Base-by-base conservation (phyloP, 2,329 filamentous ascomycete species). In the Pseudophaeomoniella oleicola region DNA sequence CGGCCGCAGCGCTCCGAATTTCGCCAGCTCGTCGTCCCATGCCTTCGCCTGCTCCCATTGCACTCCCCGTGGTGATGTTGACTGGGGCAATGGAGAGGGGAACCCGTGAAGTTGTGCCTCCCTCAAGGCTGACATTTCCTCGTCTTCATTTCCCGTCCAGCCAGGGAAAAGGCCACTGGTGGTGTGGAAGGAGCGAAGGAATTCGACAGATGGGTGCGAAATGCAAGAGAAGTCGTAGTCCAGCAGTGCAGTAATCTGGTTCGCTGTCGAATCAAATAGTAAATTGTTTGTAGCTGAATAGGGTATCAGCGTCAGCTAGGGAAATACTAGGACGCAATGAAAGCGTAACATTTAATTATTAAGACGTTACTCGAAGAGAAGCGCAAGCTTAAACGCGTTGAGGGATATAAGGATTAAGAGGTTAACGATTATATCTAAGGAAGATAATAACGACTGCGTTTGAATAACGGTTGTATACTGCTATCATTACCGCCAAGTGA, bases 191-290 rank as follows among this genome's bases (percentile, higher is more conserved):
- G 50, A 51, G 30, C 45, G 44, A 3, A 51, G 39, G 29, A 46
- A 48, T 38, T 52, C 48, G 37, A 50, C 44, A n/a, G 37, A 44
- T 40, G 44, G 42, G 36, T 49, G 43, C 16, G 43, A 39, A 36
- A 51, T 46, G 38, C 42, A 44, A 12, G 47, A 35, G 19, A 50
- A 52, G 37, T 51, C 47, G 37, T 48, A 52, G 41, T 52, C 49
- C 27, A 52, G 37, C 22, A 55, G 44, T 12, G 44, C 54, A 16
- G 48, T 57, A 31, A 55, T 49, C 18, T 43, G 44, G 17, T 41
- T 41, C 4, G 52, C 42, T 12, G 37, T 37, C 4, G 44, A 38
- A 39, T 54, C 50, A 29, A 44, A 47, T 15, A 55, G 44, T 11
- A 56, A 35, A 35, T 56, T 55, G 38, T 48, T 41, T 5, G 46